Base-by-base conservation (phyloP, 2,329 filamentous ascomycete species). In the Ramularia collo-cygni region DNA sequence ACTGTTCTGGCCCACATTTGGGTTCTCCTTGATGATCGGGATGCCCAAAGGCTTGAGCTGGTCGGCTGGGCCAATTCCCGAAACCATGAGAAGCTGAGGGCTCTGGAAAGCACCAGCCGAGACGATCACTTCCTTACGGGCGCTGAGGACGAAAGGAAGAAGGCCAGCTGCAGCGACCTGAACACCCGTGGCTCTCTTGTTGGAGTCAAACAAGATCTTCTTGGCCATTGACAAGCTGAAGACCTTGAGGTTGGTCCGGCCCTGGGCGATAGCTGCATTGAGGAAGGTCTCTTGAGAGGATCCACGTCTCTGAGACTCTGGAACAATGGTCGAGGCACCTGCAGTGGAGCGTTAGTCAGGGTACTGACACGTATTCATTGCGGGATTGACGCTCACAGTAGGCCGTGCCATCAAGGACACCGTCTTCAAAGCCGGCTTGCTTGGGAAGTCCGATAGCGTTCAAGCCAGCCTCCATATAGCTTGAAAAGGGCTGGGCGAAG, bases 41-140 rank as follows among this genome's bases (percentile, higher is more conserved):
- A 83, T 81, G 10, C 64, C 59, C 52, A 74, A 69, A 40, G 66
- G 63, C 13, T 65, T 45, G 28, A 48, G 67, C 46, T 77, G 70
- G 0, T 62, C 53, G 8, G 61, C 53, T 0, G 77, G 76, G 0
- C 79, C 79, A 27, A 83, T 70, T n/a, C 80, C 79, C 34, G 68
- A 75, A 1, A 82, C 70, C 63, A 79, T 76, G 9, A 84, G 70
- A 2, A 83, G 61, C 58, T 83, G 79, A 7, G 78, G 77, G 1
- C 72, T 72, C 61, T 82, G 77, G 58, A 76, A 82, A 1, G 75
- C 70, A 14, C 79, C 79, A 4, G 57, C 69, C n/a, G 64, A 64
- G 1, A 70, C 42, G 18, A 71, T 65, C 19, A 70, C 63, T 47
- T 70, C 66, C 28, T 63, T 63, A 6, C 52, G 59, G 0, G 65